A percentile compares a stretch with the other conserved stretches of the same genome.
These are phyloP conservation scores for Ophiostoma pallidulum DNA, from an alignment of 2,329 filamentous ascomycete species.

Conservation along the genomic window DNA sequence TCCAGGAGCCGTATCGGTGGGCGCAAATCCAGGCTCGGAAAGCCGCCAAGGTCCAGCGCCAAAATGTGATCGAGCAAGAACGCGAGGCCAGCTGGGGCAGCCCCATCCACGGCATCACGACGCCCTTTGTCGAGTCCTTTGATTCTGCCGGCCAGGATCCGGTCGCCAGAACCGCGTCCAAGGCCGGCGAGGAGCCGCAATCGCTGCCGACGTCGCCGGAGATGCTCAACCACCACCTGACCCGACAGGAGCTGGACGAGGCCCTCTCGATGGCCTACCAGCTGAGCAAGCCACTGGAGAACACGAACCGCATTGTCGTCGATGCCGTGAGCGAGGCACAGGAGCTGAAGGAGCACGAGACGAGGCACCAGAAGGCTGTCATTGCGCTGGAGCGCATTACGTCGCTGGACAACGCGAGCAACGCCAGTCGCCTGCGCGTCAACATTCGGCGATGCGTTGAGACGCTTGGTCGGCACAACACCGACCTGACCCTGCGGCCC, in stretches of 20 bases:
- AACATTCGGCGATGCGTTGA: slow-evolving; percentile 80
- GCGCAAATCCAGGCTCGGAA: slow-evolving; percentile 77
- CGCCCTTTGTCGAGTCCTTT: slow-evolving; percentile 76
- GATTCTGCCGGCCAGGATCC: slow-evolving; percentile 49
- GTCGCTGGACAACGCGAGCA: slow-evolving; percentile 64
- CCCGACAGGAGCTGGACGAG: slow-evolving; percentile 53
- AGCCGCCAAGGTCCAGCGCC: slow-evolving; percentile 69
- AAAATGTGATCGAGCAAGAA: slow-evolving; percentile 55
- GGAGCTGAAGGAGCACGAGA: slow-evolving; percentile 35
- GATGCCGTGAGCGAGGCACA: slow-evolving; percentile 33
- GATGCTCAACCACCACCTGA: slow-evolving; percentile 69
- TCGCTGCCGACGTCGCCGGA: slow-evolving; percentile 38
- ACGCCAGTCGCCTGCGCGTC: slow-evolving; percentile 66
- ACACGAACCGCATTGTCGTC: slow-evolving; percentile 25
- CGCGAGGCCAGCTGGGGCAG: slow-evolving; percentile 61
- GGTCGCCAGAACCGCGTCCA: neutral
- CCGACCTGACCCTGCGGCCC: slow-evolving; percentile 59
- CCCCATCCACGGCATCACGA: slow-evolving; percentile 67
- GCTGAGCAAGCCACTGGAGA: slow-evolving; percentile 50
- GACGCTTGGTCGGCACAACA: slow-evolving; percentile 83
- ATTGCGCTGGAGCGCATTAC: slow-evolving; percentile 75
- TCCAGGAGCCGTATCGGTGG: slow-evolving; percentile 72
- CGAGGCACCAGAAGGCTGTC: slow-evolving; percentile 56
- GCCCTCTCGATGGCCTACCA: slow-evolving; percentile 59
- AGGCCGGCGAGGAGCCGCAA: slow-evolving; percentile 23